Evolutionary conservation across 169 alveolate species (phyloP), one percentile per base, ranked within the genome.

Genomic region (Cardiosporidium cionae): DNA sequence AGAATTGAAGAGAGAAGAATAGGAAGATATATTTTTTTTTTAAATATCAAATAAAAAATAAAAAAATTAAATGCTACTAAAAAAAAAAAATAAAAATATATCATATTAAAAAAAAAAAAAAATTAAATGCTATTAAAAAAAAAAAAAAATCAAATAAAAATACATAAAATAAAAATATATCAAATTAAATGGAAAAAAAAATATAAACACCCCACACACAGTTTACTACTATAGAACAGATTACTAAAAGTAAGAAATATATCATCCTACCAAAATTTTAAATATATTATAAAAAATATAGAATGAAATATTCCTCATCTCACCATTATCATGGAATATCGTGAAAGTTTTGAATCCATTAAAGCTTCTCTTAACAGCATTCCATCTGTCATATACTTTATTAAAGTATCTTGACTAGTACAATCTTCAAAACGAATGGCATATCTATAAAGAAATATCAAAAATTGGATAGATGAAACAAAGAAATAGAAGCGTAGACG

Each of bases 351-450:
- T 29, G 95, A 86, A 79, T 96, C 99, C 23, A 95, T 85, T 31
- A 96, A 85, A 7, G 98, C 97, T 87, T 96, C 99, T 74, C 99
- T 82, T 28, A 98, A 82, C 9, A 96, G 93, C 98, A 96, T 95
- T 36, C 99, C 99, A 70, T 98, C 99, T 0, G 99, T 98, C 99
- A 97, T 94, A 85, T 96, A 98, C 82, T 98, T 98, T 53, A 98
- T 96, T 52, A 94, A 86, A 7, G 99, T 98, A 68, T 92, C 96
- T 9, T 95, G 91, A 4, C 98, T 89, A 0, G 99, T 96, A 70
- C 93, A 87, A 80, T 98, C 99, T 80, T 97, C 99, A 81, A 98
- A 98, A 65, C 90, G 90, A 72, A 85, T 85, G 73, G 82, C 68
- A 68, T 85, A 85, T 23, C 90, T 44, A 44, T 16, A 44, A n/a